phyloP scores from a whole-genome alignment of 768 basidiomycete species.

The Tulasnella sp. region DNA sequence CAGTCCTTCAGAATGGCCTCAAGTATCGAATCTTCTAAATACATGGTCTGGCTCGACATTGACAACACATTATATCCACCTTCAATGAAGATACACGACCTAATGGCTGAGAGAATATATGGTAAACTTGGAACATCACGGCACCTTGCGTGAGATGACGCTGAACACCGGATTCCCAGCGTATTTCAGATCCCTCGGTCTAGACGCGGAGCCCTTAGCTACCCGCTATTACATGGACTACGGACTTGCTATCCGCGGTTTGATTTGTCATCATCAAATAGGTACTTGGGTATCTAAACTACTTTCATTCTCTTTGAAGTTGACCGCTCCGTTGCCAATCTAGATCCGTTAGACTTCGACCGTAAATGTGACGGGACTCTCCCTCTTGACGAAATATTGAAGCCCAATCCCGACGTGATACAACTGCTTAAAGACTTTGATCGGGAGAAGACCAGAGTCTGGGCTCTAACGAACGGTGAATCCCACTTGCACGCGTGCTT shows the following conservation, averaged over 20 bases:
- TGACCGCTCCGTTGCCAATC: conserved; percentile 14
- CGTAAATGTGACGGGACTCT: conserved; percentile 71
- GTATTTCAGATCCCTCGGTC: conserved; percentile 62
- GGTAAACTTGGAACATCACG: conserved; percentile 30
- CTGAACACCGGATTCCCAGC: conserved; percentile 29
- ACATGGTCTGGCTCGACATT: conserved; percentile 70
- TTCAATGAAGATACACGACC: conserved; percentile 58
- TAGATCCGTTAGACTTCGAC: conserved; percentile 78
- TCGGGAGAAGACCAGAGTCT: conserved; percentile 60
- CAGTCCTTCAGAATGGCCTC: background rate
- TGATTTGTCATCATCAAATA: conserved; percentile 63
- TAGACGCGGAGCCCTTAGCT: conserved; percentile 59
- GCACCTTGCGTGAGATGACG: background rate
- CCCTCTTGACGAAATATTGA: conserved; percentile 69
- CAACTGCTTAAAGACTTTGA: conserved; percentile 71
- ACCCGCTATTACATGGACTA: conserved; percentile 66
- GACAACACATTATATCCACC: conserved; percentile 84
- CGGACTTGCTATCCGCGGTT: conserved; percentile 70
- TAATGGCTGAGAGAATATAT: conserved; percentile 71
- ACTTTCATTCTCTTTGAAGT: background rate
- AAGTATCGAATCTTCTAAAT: conserved; percentile 15
- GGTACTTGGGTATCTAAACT: conserved; percentile 31
- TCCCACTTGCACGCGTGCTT: too few species aligned
- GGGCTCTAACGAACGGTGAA: conserved; percentile 83
- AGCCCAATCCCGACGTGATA: conserved; percentile 47